A percentile compares a stretch with the other conserved stretches of the same genome.
These are phyloP conservation scores for Pythium grandisporangium DNA, from an alignment of 352 stramenopile genomes.

Conservation along the genomic window DNA sequence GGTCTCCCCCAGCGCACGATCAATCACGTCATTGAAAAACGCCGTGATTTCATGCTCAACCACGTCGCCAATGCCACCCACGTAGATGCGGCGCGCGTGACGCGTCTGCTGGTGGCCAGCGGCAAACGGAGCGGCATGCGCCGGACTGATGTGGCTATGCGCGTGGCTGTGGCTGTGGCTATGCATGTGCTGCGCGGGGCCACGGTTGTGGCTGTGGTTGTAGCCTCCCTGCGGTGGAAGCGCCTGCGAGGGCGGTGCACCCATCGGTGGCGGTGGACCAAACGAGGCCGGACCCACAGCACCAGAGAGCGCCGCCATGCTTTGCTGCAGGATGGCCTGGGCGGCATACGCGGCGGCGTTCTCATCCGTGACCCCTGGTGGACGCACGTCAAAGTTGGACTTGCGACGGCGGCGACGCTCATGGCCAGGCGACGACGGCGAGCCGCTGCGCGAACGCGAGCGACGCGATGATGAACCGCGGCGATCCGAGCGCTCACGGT, in stretches of 20 bases:
- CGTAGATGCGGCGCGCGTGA: slow-evolving; percentile 95
- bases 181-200: too few relatives aligned
- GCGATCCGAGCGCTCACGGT: slow-evolving; percentile 24
- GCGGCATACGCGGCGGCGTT: slow-evolving; percentile 75
- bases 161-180: too few relatives aligned
- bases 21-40: slow-evolving; percentile 92
- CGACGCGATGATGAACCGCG: slow-evolving; percentile 30
- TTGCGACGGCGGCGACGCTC: slow-evolving; percentile 46
- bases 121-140: too few relatives aligned
- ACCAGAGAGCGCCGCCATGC: slow-evolving; percentile 58
- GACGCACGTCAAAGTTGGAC: slow-evolving; percentile 79
- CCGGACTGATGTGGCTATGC: too few relatives aligned
- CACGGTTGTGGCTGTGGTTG: too few relatives aligned
- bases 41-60: slow-evolving; percentile 77
- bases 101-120: slow-evolving; percentile 86
- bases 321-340: slow-evolving; percentile 81
- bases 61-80: slow-evolving; percentile 88
- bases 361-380: slow-evolving; percentile 71
- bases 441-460: slow-evolving; percentile 24
- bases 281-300: slow-evolving; percentile 60
- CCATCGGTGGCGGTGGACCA: slow-evolving; percentile 19
- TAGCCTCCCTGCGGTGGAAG: too few relatives aligned
- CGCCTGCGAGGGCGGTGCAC: too few relatives aligned
- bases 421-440: slow-evolving; percentile 6
- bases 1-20: slow-evolving; percentile 66